Percentiles rank a stretch among this genome's conserved stretches.
Conservation (phyloP, 2,329 filamentous ascomycete genomes). For the Cladosporium sphaerospermum region DNA sequence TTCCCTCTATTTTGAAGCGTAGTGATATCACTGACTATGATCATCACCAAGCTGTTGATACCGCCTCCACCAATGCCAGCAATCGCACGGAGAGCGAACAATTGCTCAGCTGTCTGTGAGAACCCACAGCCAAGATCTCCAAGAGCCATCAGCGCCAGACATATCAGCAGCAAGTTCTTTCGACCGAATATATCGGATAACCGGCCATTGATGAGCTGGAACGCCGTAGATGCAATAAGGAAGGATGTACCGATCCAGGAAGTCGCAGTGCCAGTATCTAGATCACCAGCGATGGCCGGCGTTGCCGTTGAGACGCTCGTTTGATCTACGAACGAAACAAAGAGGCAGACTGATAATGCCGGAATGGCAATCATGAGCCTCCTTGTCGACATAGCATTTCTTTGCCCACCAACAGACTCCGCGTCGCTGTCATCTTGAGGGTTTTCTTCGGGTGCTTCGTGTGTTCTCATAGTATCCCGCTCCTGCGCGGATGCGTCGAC, state of each 20-base stretch:
- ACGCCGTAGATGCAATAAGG: slow-evolving; percentile 42
- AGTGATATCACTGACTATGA: slow-evolving; percentile 48
- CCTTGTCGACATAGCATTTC: slow-evolving; percentile 10
- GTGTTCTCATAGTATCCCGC: too few relatives aligned
- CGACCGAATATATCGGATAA: slow-evolving; percentile 61
- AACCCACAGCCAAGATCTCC: slow-evolving; percentile 15
- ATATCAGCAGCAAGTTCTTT: slow-evolving; percentile 55
- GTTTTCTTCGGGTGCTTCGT: not conserved
- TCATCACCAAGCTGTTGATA: slow-evolving; percentile 40
- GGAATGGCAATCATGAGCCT: slow-evolving; percentile 13
- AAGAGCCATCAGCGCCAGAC: slow-evolving; percentile 30
- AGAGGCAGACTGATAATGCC: slow-evolving; percentile 11
- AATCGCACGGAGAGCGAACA: slow-evolving; percentile 51
- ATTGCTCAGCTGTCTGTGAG: slow-evolving; percentile 17
- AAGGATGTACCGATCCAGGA: slow-evolving; percentile 49
- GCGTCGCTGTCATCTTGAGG: slow-evolving; percentile 9
- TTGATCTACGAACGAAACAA: slow-evolving; percentile 13
- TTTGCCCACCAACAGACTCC: slow-evolving; percentile 11
- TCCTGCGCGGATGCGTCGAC: too few relatives aligned
- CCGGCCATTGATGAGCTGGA: slow-evolving; percentile 56
- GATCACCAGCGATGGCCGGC: slow-evolving; percentile 11
- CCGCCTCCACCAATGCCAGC: slow-evolving; percentile 50
- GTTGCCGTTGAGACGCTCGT: slow-evolving; percentile 12
- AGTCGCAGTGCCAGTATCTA: slow-evolving; percentile 10
- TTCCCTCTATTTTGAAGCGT: slow-evolving; percentile 43